These are phyloP conservation scores for Rhizopogon rudus DNA, from an alignment of 768 basidiomycete genomes.

Conservation along the genomic window DNA sequence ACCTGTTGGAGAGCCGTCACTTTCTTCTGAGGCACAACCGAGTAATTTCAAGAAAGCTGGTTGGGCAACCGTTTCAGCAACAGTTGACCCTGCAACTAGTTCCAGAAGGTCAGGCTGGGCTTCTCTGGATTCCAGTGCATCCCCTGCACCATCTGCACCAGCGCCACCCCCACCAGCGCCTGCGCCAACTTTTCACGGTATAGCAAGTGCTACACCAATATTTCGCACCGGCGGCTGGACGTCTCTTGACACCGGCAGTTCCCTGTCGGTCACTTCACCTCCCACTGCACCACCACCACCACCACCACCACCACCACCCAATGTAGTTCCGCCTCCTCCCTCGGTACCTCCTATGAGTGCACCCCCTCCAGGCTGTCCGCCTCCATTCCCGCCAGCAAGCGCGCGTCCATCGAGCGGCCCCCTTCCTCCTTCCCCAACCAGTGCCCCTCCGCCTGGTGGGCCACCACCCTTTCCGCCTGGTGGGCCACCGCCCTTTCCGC, in stretches of 20 bases:
- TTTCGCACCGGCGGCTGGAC: constrained; percentile 68
- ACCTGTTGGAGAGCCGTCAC: constrained; percentile 14
- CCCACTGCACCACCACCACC: constrained; percentile 3
- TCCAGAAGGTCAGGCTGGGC: constrained; percentile 13
- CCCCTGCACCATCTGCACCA: constrained; percentile 18
- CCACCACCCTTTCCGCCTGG: constrained; percentile 4
- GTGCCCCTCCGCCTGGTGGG: no score
- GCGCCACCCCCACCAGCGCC: constrained; percentile 6
- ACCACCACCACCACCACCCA: constrained; percentile 14
- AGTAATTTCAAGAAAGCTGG: constrained; percentile 40
- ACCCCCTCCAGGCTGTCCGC: constrained; percentile 7
- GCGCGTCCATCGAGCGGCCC: not conserved
- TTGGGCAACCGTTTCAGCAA: constrained; percentile 38
- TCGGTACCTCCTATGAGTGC: constrained; percentile 14
- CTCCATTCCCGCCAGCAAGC: constrained; percentile 1
- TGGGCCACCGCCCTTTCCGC: not conserved
- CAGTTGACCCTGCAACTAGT: constrained; percentile 7
- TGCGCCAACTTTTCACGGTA: constrained; percentile 5
- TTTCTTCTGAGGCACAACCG: constrained; percentile 13
- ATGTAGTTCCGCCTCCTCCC: constrained; percentile 11
- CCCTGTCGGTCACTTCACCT: constrained; percentile 19
- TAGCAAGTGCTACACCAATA: constrained; percentile 29
- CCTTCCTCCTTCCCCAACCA: not conserved
- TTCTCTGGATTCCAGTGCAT: constrained; percentile 14
- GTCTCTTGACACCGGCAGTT: constrained; percentile 49